Evolutionary conservation across 495 filamentous ascomycete species (phyloP).

Genomic region (Cairneyella variabilis): DNA sequence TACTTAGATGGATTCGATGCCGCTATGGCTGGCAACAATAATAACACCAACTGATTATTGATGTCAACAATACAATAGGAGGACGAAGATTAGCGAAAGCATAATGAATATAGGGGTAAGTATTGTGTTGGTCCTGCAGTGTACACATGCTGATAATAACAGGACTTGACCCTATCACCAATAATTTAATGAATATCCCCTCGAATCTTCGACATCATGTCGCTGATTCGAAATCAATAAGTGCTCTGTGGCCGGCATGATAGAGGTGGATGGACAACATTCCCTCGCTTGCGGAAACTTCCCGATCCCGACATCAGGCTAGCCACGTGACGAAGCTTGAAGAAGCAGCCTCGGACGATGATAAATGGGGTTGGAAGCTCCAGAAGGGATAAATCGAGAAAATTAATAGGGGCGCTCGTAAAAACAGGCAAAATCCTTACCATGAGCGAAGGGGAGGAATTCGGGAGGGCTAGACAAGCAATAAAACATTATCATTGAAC

Average conservation of each 20-base stretch:
- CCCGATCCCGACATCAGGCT: neutral
- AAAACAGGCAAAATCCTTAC: neutral
- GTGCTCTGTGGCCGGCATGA: too few relatives aligned
- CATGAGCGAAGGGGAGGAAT: neutral
- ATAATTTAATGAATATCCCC: neutral
- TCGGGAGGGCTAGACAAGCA: neutral
- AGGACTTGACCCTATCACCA: neutral
- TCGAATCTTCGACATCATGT: neutral
- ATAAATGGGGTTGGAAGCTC: too few relatives aligned
- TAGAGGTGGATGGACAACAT: too few relatives aligned
- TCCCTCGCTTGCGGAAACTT: too few relatives aligned
- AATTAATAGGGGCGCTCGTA: neutral
- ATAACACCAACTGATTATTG: neutral
- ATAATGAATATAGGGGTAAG: too few relatives aligned
- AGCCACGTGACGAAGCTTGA: neutral
- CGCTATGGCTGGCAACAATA: neutral
- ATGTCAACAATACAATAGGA: too few relatives aligned
- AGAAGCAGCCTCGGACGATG: neutral
- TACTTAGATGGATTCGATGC: neutral
- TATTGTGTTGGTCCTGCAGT: too few relatives aligned
- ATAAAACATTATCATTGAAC: constrained; percentile 20
- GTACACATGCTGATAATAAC: neutral
- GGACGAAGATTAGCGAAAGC: too few relatives aligned
- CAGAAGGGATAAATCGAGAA: too few relatives aligned
- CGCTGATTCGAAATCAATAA: too few relatives aligned